Evolutionary conservation across 1,284 basidiomycete species (phyloP), one percentile per base, ranked within the genome.

Genomic region (Rhodotorula sp.): DNA sequence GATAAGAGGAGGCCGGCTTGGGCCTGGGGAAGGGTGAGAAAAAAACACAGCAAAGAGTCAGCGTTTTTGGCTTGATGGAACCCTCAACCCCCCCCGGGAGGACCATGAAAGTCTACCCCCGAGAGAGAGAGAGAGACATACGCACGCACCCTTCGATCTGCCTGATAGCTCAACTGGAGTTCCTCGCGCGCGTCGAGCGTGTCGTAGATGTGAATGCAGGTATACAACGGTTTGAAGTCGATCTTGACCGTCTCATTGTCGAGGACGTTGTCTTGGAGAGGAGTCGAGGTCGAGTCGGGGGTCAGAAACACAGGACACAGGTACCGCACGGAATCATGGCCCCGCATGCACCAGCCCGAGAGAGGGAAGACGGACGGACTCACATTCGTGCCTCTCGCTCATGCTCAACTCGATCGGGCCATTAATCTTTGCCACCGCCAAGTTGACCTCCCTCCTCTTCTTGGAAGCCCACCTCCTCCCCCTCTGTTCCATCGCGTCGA

Each of bases 151-250:
- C 94, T 92, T 76, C 97, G 87, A 80, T 99, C 97, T 52, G 92
- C 92, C 81, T 99, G 95, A 79, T 98, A 99, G 60, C 89, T 95
- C 61, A 86, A 86, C 72, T 94, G 92, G 23, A 99, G 85, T 77
- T 97, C 93, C 64, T 92, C 89, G 28, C 95, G 85, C 21, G 89
- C 88, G 79, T 95, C 92, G 21, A 99, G 84, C 6, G 93, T 89
- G 69, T 92, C 90, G 81, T 99, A 95, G 74, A 98, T 99, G 79
- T 97, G 95, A 62, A 99, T 95, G 79, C 93, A 97, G 82, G 98
- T 92, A 78, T 95, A 97, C 21, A 99, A 82, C 12, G 97, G 95
- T 77, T 90, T 90, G 83, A 99, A 99, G 81, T 98, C 93, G 62
- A 99, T 90, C 63, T 85, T 84, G 50, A 97, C 85, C 67, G 89